Base-by-base conservation (phyloP, 805 yeast species). In the Alloascoidea africana region DNA sequence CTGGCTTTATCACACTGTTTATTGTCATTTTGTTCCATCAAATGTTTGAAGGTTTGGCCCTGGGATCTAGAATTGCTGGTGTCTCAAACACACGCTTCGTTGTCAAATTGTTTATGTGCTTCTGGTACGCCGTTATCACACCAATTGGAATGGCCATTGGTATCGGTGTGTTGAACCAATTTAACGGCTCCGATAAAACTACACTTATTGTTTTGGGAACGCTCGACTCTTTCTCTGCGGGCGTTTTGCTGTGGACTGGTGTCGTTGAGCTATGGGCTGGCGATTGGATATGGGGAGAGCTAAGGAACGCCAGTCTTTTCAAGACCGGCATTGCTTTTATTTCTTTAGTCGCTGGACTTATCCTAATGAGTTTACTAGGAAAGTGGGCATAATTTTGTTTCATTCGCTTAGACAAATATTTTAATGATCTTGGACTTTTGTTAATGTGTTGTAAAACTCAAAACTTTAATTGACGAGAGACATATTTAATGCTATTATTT, bases 41-140 rank as follows among this genome's bases (percentile, higher is more conserved):
- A 56, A 64, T 76, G 63, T 83, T 83, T 51, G 94, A 83, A 59
- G 94, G 94, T 36, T 63, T 84, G 36, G 94, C 94, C 41, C 62
- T 84, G 45, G 94, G 94, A 16, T 68, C 89, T 5, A 70, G 94
- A 55, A 63, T 80, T 27, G 79, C 85, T 1, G 65, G 64, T 18
- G 63, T 72, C 1, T 48, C 58, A 18, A 58, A 49, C 45, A 67
- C 77, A 1, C 84, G 84, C 14, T 27, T 32, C 5, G 34, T 30
- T 13, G 14, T 23, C 8, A 42, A 39, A 36, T 35, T 38, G 2
- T 14, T 33, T 15, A 39, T 47, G 14, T 46, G 51, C 34, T 4
- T 39, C 11, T 72, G 77, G 72, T 77, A 62, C 50, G 56, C 73
- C 1, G 34, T 79, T 3, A 64, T 78, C 11, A 77, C 91, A 0